These are phyloP conservation scores for Sporothrix schenckii DNA, from an alignment of 2,329 filamentous ascomycete genomes.

Conservation along the genomic window DNA sequence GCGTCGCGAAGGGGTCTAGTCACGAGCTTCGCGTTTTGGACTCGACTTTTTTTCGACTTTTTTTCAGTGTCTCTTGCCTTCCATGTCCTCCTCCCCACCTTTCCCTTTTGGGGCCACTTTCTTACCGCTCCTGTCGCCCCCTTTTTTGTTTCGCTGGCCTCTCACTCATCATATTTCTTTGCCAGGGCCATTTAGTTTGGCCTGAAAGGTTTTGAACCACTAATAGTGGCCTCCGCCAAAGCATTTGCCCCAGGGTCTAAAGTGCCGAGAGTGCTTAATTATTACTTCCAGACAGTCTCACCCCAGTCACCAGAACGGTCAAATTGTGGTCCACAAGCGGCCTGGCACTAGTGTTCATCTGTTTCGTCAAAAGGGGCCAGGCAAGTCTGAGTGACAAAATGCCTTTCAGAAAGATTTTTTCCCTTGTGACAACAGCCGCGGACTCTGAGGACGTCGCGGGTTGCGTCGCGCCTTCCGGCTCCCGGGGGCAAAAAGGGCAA, in stretches of 20 bases:
- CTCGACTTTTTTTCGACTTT: background rate
- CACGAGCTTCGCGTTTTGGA: slow-evolving; percentile 6
- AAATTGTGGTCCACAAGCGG: slow-evolving; percentile 19
- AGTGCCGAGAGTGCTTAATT: background rate
- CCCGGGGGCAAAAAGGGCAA: background rate
- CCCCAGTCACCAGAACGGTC: slow-evolving; percentile 6
- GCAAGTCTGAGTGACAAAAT: background rate
- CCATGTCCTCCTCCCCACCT: background rate
- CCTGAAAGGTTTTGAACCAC: slow-evolving; percentile 14
- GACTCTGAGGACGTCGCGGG: background rate
- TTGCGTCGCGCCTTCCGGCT: background rate
- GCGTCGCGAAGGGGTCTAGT: slow-evolving; percentile 13
- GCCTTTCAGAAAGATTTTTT: background rate
- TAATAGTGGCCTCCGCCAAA: background rate
- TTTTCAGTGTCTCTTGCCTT: background rate
- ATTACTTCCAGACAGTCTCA: background rate
- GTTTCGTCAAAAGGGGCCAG: slow-evolving; percentile 7
- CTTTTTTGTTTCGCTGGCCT: slow-evolving; percentile 5
- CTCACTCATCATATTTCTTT: slow-evolving; percentile 11
- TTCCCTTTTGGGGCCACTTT: background rate
- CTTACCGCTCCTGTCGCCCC: slow-evolving; percentile 16
- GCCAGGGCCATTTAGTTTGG: slow-evolving; percentile 1
- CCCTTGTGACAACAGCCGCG: background rate
- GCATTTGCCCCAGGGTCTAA: slow-evolving; percentile 3
- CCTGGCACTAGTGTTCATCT: background rate